Evolutionary conservation across 768 basidiomycete genomes (phyloP).

Genomic region (Crucibulum laeve): DNA sequence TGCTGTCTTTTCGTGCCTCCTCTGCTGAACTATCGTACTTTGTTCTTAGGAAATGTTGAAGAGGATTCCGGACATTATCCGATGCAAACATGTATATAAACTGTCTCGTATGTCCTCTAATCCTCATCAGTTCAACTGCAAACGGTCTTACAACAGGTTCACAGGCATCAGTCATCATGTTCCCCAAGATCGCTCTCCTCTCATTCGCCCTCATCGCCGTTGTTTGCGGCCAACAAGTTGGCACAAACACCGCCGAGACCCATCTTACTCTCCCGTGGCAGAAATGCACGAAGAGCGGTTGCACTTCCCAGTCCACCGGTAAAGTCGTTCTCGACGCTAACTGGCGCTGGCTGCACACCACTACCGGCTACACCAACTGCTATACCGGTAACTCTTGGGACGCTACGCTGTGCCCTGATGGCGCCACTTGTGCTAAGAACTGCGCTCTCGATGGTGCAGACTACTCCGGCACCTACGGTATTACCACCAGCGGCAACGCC

Average conservation of each 20-base stretch:
- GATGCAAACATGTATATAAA: conserved; percentile 5
- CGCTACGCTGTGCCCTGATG: conserved; percentile 44
- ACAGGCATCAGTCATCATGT: conserved; percentile 21
- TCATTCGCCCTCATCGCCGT: conserved; percentile 35
- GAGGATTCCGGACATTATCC: conserved; percentile 7
- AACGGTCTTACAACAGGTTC: not conserved
- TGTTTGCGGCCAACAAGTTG: conserved; percentile 49
- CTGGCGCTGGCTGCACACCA: conserved; percentile 52
- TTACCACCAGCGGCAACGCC: conserved; percentile 40
- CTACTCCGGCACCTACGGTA: too few species aligned
- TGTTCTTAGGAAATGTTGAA: too few species aligned
- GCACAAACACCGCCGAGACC: conserved; percentile 43
- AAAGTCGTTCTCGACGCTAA: conserved; percentile 49
- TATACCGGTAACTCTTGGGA: conserved; percentile 59
- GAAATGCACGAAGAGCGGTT: conserved; percentile 39
- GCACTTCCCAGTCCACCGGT: conserved; percentile 28
- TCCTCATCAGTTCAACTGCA: not conserved
- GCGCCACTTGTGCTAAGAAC: conserved; percentile 39
- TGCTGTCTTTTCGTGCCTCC: too few species aligned
- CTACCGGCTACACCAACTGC: conserved; percentile 34
- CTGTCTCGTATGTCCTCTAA: not conserved
- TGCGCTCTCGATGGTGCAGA: too few species aligned
- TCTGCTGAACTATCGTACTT: too few species aligned
- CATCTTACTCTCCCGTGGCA: conserved; percentile 43
- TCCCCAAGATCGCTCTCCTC: conserved; percentile 34